Conservation (phyloP, 371 early-diverging fungal genomes). For the Mucor circinelloides region DNA sequence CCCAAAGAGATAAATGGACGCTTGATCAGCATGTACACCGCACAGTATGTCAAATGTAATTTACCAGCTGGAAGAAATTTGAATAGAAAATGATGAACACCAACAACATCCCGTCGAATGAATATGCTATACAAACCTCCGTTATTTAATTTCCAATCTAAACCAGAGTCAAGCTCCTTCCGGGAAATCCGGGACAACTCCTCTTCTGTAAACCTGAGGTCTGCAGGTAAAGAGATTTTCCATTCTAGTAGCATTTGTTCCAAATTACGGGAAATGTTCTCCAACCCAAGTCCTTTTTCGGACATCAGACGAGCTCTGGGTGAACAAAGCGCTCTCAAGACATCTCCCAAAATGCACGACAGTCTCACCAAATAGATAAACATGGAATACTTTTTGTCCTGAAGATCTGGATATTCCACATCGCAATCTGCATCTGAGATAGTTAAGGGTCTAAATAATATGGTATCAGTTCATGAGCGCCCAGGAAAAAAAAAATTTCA, state of each 20-base stretch:
- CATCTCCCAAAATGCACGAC: conserved; percentile 39
- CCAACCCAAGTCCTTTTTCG: conserved; percentile 24
- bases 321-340: conserved; percentile 33
- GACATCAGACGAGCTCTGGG: conserved; percentile 33
- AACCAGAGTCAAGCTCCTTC: conserved; percentile 9
- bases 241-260: conserved; percentile 32
- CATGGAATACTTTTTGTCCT: conserved; percentile 12
- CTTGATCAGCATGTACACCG: conserved; percentile 26
- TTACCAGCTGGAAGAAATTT: conserved; percentile 25
- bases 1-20: conserved; percentile 30
- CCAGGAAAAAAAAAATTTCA: neutral
- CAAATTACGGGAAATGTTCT: conserved; percentile 24
- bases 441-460: conserved; percentile 33
- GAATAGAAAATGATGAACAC: neutral
- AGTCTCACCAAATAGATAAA: conserved; percentile 32
- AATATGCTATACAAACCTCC: conserved; percentile 24
- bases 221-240: conserved; percentile 26
- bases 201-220: conserved; percentile 16
- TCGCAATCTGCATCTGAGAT: conserved; percentile 51
- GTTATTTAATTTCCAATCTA: conserved; percentile 29
- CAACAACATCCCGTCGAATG: neutral
- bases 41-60: conserved; percentile 24
- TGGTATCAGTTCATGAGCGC: neutral
- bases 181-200: conserved; percentile 23
- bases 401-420: conserved; percentile 29